Base-by-base conservation (phyloP, 345 rosid species). In the Ailanthus altissimus region DNA sequence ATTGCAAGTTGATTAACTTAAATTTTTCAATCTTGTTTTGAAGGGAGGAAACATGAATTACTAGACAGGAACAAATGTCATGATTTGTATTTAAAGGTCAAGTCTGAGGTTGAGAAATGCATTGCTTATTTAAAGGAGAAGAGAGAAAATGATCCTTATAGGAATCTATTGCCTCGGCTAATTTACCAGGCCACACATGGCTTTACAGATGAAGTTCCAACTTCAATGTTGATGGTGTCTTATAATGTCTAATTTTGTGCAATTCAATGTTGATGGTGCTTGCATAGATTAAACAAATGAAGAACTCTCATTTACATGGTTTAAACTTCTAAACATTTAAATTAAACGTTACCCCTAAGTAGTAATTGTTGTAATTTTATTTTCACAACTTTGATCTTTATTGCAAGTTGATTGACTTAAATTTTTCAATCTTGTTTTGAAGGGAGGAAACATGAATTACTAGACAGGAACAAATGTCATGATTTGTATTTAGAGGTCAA, bases 81-180 rank as follows among this genome's bases (percentile, higher is more conserved):
- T 7, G 65, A 77, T 21, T 18, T 80, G 28, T 83, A 83, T 73
- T 21, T 80, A 51, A n/a, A 83, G 66, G 67, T 80, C 4, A 80
- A 83, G 56, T 74, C 74, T 13, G 83, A 80, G 43, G 86, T 80
- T 32, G 82, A 82, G 74, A 45, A 74, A 8, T 49, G 66, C 77
- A 70, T 80, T 56, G 74, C 56, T 11, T 80, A 67, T 18, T 74
- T 83, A 45, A 70, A 49, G 75, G 73, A 77, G 56, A 83, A 71
- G 21, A 74, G 86, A 74, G 79, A 75, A 42, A 77, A 18, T 4
- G 86, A 83, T 66, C 83, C 83, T n/a, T 77, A 77, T 20, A 57
- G 86, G 69, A 83, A 74, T 71, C 8, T 77, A 20, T 56, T 75
- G 9, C 42, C 73, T 13, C 71, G 83, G 42, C 65, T 80, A 8